Evolutionary conservation across 768 basidiomycete genomes (phyloP), one percentile per base, ranked within the genome.

Genomic region (Leccinellum albellum): DNA sequence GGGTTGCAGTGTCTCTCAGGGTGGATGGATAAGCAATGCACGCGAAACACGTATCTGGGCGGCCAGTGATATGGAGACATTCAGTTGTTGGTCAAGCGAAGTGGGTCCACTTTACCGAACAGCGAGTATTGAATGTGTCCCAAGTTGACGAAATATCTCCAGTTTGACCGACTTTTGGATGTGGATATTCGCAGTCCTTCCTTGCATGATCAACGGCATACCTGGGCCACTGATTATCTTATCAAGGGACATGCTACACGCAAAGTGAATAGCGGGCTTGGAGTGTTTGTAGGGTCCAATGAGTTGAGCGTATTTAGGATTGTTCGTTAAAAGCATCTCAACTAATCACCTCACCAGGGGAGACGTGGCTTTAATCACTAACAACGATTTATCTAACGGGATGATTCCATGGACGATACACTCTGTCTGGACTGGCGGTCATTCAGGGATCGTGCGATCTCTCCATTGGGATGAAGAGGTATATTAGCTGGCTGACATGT

Each of bases 11-110:
- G 75, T 92, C 57, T 86, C 88, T 0, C 88, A 90, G 66, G 84
- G 82, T 7, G 92, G 86, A 2, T 89, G 86, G 87, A 79, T 82
- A 51, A 66, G 75, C 20, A 59, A 67, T 20, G 50, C 66, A 31
- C 55, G 67, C 23, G 68, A 71, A 5, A 73, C 74, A 29, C 74
- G 70, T 48, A 76, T 94, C 8, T 97, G 94, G 93, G 88, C 87
- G 23, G 81, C 84, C 12, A 94, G 91, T 61, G 95, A 97, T 73
- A 97, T 97, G 94, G 94, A 98, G 71, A 93, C 90, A 0, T 89
- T 95, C 62, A 88, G 89, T 55, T 79, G 83, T 14, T 98, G 94
- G 95, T 82, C 86, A 26, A 72, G 72, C 48, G 88, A 92, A 73
- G 90, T 87, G 57, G 29, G 70, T 58, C 35, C 46, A 33, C 44